Base-by-base conservation (phyloP, 2,329 filamentous ascomycete species). In the Colletotrichum filicis region DNA sequence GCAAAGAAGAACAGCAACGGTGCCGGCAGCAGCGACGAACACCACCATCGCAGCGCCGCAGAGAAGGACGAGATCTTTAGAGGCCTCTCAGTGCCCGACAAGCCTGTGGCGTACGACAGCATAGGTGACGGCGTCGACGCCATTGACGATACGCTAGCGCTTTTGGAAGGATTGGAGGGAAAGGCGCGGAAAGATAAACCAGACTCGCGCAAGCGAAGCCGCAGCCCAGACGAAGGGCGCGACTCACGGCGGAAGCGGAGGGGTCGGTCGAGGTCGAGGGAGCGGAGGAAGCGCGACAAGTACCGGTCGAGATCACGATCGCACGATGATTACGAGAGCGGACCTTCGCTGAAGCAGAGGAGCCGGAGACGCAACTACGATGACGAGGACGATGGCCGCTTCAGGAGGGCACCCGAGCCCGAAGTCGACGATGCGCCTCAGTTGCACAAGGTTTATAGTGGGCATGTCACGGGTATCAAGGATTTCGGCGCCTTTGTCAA, bases 401-500 rank as follows among this genome's bases (percentile, higher is more conserved):
- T 95, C 69, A 88, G 88, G 76, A 87, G 89, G 66, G 90, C 91
- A 0, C 93, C 94, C 0, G 89, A 90, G 2, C 89, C 88, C 2
- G 94, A 97, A 77, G 80, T 97, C 11, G 97, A 99, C 81, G 93
- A 98, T 65, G 83, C 89, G 55, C 95, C 97, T 0, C 86, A 95
- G 42, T 83, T 97, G 7, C 92, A 92, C 86, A 99, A 99, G 80
- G 85, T 98, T 2, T 99, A 99, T 79, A 90, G 95, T 75, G 97
- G 97, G 1, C 92, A 92, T 78, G 94, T 98, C 16, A 98, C 95
- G 0, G 95, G 95, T 0, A 88, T 99, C 66, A 98, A 98, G 79
- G 95, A 98, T 74, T 99, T 98, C 83, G 97, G 97, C 12, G 95
- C 92, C 0, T 99, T 99, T 82, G 95, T 98, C 71, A 98, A 97